Conservation (phyloP, 192 early-diverging fungal genomes). For the Gryganskiella cystojenkinii region DNA sequence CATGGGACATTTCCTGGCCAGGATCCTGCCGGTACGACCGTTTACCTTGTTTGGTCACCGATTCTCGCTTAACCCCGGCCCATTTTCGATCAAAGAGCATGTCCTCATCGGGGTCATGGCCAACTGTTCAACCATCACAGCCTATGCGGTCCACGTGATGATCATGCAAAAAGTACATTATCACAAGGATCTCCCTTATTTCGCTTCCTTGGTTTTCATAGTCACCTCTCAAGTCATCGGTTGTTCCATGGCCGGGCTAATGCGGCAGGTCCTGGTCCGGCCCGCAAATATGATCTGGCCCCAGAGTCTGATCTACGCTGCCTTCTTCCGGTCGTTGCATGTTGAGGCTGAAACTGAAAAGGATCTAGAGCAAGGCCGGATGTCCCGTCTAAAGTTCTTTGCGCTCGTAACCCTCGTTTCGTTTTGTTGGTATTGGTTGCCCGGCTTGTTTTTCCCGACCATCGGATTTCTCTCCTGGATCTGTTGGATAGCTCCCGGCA, state of each 20-base stretch:
- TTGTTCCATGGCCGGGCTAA: constrained; percentile 55
- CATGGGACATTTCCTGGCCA: constrained; percentile 54
- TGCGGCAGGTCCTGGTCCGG: constrained; percentile 73
- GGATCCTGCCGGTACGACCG: constrained; percentile 30
- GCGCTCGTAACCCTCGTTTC: constrained; percentile 57
- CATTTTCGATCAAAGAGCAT: constrained; percentile 72
- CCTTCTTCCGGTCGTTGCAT: constrained; percentile 81
- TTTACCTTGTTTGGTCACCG: constrained; percentile 56
- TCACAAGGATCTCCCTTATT: constrained; percentile 58
- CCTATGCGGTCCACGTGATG: constrained; percentile 63
- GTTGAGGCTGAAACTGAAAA: background rate
- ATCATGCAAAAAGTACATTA: constrained; percentile 61
- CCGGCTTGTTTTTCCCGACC: constrained; percentile 61
- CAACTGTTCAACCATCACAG: constrained; percentile 54
- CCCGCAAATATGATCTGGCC: constrained; percentile 91
- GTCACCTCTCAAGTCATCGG: constrained; percentile 61
- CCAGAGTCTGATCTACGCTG: constrained; percentile 73
- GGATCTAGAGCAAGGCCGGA: background rate
- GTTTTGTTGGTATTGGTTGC: constrained; percentile 69
- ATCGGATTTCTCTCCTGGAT: constrained; percentile 57
- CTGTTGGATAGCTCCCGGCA: constrained; percentile 60
- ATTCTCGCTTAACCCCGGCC: constrained; percentile 64
- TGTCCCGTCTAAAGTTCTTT: constrained; percentile 67
- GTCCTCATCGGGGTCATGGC: constrained; percentile 65
- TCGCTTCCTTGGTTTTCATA: constrained; percentile 60